A percentile compares a stretch with the other conserved stretches of the same genome.
These are phyloP conservation scores for Durusdinium trenchii DNA, from an alignment of 73 alveolate species.

Conservation along the genomic window DNA sequence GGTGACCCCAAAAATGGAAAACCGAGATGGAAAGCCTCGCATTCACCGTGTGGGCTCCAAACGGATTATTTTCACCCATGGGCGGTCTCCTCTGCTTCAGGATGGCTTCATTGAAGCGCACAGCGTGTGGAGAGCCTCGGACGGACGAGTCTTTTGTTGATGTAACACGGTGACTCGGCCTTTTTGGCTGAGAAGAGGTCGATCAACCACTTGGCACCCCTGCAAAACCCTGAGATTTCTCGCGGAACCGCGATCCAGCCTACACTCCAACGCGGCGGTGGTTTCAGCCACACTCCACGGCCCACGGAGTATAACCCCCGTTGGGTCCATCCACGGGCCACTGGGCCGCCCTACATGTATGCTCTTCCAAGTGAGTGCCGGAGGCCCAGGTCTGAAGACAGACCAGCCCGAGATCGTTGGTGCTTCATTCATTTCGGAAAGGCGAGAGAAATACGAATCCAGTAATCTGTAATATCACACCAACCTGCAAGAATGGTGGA, in stretches of 20 bases:
- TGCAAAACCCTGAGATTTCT: not conserved
- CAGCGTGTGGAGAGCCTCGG: constrained; percentile 75
- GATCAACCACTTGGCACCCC: not conserved
- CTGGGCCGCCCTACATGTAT: constrained; percentile 37
- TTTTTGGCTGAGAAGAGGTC: not conserved
- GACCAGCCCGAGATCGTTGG: too few relatives aligned
- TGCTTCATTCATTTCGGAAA: too few relatives aligned
- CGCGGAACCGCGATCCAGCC: not conserved
- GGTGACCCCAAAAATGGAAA: not conserved
- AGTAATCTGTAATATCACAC: too few relatives aligned
- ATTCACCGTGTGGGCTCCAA: too few relatives aligned
- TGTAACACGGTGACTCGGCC: not conserved
- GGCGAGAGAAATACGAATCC: too few relatives aligned
- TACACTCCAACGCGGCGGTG: not conserved
- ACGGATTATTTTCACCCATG: too few relatives aligned
- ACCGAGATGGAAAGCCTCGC: not conserved
- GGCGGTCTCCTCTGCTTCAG: constrained; percentile 35
- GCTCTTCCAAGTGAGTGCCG: constrained; percentile 42
- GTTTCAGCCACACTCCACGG: too few relatives aligned
- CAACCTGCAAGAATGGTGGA: too few relatives aligned
- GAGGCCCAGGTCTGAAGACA: constrained; percentile 89
- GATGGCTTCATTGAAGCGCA: constrained; percentile 46
- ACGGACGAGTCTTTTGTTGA: not conserved
- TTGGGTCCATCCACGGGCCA: too few relatives aligned
- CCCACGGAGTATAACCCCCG: too few relatives aligned